Base-by-base conservation (phyloP, 1,284 basidiomycete species). In the Tilletiaria anomala region DNA sequence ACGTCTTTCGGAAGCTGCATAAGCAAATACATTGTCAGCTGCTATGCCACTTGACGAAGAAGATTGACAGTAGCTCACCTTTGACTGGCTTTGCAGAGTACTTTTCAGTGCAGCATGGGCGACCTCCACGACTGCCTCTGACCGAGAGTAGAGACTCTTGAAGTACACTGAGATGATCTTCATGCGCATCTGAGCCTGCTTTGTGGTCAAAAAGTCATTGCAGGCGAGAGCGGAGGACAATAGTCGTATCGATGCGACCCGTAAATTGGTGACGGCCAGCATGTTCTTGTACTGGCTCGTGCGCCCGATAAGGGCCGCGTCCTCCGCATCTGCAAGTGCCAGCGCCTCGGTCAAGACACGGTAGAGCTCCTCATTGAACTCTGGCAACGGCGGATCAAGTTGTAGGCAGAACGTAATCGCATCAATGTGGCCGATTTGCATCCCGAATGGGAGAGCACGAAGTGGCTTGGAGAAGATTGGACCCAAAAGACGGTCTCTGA, bases 361-460 rank as follows among this genome's bases (percentile, higher is more conserved):
- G 45, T 89, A 75, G 35, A 97, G 77, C 68, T 94, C 87, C 44
- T 94, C 88, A 53, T 84, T 87, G 40, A 87, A 74, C 56, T 89
- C 86, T 1, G 87, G 79, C 24, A 94, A 74, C 1, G 84, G 82
- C 10, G 88, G 86, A 81, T 77, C 24, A 83, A 72, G 53, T 77
- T 80, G 62, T 48, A 71, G 67, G 62, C 85, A 84, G 67, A 89
- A 99, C 15, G 89, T 83, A 48, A 99, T 79, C 10, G 88, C 88
- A 62, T 97, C 93, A 44, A 99, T 89, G 75, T 96, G 88, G 22
- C 89, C 93, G 44, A 97, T 94, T 68, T 99, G 93, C 67, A 91
- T 86, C 12, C 83, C 76, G 64, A 96, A 91, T 1, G 89, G 88
- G 15, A 99, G 75, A 0, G 93, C 93, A 42, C 93, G 76, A n/a